Percentiles rank a stretch among this genome's conserved stretches.
Evolutionary conservation across 169 alveolate genomes (phyloP).

Genomic region (Blepharisma undulans): DNA sequence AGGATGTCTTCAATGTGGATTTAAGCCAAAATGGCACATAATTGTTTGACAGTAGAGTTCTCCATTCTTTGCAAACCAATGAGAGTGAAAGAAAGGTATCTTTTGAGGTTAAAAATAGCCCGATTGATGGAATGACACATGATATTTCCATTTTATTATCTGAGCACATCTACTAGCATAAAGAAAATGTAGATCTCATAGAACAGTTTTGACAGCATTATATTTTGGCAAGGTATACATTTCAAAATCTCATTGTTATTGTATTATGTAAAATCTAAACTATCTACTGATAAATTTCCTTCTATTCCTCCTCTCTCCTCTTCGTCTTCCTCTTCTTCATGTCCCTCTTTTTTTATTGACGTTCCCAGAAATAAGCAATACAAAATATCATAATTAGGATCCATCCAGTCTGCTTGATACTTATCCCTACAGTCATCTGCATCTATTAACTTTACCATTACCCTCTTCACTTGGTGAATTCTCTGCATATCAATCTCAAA

Average conservation of each 20-base stretch:
- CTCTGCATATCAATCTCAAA: neutral
- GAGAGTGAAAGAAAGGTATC: neutral
- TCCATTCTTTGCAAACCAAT: neutral
- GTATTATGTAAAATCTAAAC: too few species aligned
- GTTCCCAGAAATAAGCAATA: neutral
- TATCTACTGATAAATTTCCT: too few species aligned
- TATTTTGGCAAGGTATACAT: neutral
- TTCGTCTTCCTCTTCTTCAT: too few species aligned
- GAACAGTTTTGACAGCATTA: neutral
- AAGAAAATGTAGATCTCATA: neutral
- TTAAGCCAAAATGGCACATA: neutral
- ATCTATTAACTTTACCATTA: neutral
- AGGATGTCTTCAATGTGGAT: neutral
- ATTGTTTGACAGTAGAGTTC: neutral
- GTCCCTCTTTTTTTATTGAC: neutral
- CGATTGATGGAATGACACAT: neutral
- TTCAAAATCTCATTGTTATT: neutral
- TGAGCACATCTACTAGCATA: neutral
- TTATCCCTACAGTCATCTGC: neutral
- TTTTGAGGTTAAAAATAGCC: neutral
- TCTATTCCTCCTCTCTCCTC: too few species aligned
- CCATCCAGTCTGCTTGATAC: neutral
- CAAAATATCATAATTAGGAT: neutral
- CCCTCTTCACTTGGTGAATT: neutral
- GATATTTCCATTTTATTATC: neutral